A percentile compares a stretch with the other conserved stretches of the same genome.
These are phyloP conservation scores for Pisolithus tinctorius DNA, from an alignment of 768 basidiomycete species.

Conservation along the genomic window DNA sequence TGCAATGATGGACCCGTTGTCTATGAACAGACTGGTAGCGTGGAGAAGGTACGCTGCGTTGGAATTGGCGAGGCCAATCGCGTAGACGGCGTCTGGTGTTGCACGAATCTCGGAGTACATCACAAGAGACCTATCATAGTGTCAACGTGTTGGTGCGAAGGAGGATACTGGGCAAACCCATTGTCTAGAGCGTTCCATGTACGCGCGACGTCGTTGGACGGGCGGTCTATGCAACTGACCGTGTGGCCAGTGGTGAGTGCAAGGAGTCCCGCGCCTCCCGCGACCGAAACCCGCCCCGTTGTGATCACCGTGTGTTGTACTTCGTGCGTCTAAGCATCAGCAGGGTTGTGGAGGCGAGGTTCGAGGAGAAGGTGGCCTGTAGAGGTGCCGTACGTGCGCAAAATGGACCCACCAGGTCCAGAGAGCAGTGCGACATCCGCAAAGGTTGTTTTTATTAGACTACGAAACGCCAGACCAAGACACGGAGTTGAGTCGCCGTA, in stretches of 20 bases:
- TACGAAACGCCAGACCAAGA: background rate
- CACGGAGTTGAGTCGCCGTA: slow-evolving; percentile 46
- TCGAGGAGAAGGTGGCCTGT: slow-evolving; percentile 68
- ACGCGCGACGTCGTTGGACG: slow-evolving; percentile 57
- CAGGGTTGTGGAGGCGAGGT: slow-evolving; percentile 45
- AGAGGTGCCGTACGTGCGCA: slow-evolving; percentile 58
- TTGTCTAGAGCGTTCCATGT: slow-evolving; percentile 65
- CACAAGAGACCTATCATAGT: too few species aligned
- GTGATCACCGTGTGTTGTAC: slow-evolving; percentile 44
- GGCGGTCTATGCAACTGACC: slow-evolving; percentile 43
- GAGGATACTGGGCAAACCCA: slow-evolving; percentile 37
- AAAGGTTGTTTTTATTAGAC: background rate
- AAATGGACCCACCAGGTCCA: slow-evolving; percentile 60
- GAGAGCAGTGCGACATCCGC: slow-evolving; percentile 69
- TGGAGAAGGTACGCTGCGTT: too few species aligned
- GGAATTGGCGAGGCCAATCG: too few species aligned
- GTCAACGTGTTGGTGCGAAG: too few species aligned
- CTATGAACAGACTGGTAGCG: too few species aligned
- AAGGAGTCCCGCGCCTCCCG: slow-evolving; percentile 34
- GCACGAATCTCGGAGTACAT: too few species aligned
- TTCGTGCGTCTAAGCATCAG: slow-evolving; percentile 39
- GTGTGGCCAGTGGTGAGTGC: slow-evolving; percentile 56
- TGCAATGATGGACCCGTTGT: too few species aligned
- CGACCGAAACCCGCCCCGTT: slow-evolving; percentile 19
- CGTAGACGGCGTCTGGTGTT: too few species aligned